Evolutionary conservation across 371 early-diverging fungal genomes (phyloP), one percentile per base, ranked within the genome.

Genomic region (Syncephalastrum racemosum): DNA sequence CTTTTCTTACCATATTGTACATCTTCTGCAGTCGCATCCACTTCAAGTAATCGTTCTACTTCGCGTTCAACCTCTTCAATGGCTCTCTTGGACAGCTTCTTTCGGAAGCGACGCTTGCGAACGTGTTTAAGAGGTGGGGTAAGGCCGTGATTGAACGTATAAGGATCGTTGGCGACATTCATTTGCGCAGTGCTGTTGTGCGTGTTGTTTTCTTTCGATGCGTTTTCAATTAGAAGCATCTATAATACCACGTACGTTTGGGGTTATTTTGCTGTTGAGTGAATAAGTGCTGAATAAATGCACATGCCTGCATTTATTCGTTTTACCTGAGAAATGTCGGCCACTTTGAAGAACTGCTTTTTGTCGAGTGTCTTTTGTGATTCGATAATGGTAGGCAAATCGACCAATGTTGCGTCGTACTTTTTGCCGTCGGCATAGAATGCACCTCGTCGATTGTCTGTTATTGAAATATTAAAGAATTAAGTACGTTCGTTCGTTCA

Each of bases 281-380:
- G n/a, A n/a, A n/a, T n/a, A n/a, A n/a, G n/a, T n/a, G n/a, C n/a
- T n/a, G n/a, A 12, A 20, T 54, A 24, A 2, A 31, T 27, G 1
- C 27, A 27, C 27, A n/a, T n/a, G 53, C 6, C 18, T 36, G 39
- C 4, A 59, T 31, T 19, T 16, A 13, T 46, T 57, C 59, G 55
- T 50, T n/a, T n/a, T 74, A 91, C 85, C 68, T 95, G 98, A 5
- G 89, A 93, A n/a, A 98, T 90, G 63, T 99, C 99, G 12, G 93
- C 94, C n/a, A 97, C 87, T 75, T 99, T 99, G 67, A 93, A 93
- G 61, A 96, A 83, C 66, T 97, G 97, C 64, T 96, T 96, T 54
- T 90, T 90, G 61, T 99, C 97, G 5, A 92, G 71, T 0, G 97
- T 96, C 67, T 97, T 94, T 59, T 97, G 97, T 6, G 97, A 86